These are phyloP conservation scores for Primulina huaijiensis DNA, from an alignment of 257 asterid genomes.

Conservation along the genomic window DNA sequence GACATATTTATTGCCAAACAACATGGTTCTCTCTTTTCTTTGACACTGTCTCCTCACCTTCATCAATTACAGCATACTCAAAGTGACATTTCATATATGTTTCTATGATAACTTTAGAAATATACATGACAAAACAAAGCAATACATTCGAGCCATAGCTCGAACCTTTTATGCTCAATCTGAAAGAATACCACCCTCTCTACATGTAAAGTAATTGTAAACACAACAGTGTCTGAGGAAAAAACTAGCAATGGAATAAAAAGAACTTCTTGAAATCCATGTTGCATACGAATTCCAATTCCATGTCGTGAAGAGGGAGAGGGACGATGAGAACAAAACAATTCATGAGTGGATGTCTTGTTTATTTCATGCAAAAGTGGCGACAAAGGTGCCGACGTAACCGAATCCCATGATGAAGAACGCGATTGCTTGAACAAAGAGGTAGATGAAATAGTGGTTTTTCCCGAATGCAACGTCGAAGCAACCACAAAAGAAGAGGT, in stretches of 20 bases:
- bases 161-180: background rate
- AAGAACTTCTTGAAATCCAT: background rate
- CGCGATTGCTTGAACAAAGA: constrained; percentile 47
- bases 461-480: constrained; percentile 41
- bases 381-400: constrained; percentile 42
- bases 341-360: background rate
- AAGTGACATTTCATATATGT: background rate
- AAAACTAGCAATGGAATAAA: too few relatives aligned
- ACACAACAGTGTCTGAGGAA: background rate
- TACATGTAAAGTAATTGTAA: background rate
- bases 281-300: background rate
- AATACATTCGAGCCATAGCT: background rate
- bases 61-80: background rate
- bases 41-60: too few relatives aligned
- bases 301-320: background rate
- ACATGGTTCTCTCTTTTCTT: too few relatives aligned
- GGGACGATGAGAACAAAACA: background rate
- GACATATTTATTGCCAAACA: too few relatives aligned
- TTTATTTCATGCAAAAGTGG: background rate
- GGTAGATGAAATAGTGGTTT: constrained; percentile 39
- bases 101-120: background rate
- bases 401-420: constrained; percentile 52
- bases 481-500: constrained; percentile 45
- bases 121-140: background rate
- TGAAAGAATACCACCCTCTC: background rate